A percentile compares a stretch with the other conserved stretches of the same genome.
These are phyloP conservation scores for Mycena epipterygia DNA, from an alignment of 768 basidiomycete genomes.

Conservation along the genomic window DNA sequence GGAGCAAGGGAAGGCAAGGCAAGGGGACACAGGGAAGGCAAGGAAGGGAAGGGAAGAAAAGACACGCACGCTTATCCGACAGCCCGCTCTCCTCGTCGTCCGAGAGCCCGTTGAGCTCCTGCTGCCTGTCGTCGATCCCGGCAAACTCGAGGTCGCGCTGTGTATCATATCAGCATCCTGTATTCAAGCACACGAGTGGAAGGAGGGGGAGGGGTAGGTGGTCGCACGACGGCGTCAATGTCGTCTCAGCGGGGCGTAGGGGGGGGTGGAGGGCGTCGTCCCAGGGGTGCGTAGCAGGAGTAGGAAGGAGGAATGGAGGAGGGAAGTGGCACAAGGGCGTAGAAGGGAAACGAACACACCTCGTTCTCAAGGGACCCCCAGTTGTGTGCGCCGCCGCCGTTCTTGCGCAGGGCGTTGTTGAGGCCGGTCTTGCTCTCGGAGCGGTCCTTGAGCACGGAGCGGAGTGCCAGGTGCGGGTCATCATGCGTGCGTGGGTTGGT, in stretches of 20 bases:
- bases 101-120: constrained; percentile 67
- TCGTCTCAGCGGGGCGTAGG: too few relatives aligned
- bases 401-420: constrained; percentile 79
- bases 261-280: too few relatives aligned
- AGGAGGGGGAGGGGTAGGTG: too few relatives aligned
- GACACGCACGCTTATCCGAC: constrained; percentile 28
- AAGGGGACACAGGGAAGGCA: not conserved
- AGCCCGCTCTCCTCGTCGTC: constrained; percentile 40
- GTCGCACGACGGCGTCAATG: too few relatives aligned
- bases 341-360: constrained; percentile 18
- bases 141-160: constrained; percentile 66
- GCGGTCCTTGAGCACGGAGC: constrained; percentile 82
- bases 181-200: too few relatives aligned
- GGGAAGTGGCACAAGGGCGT: not conserved
- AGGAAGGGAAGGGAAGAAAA: not conserved
- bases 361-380: constrained; percentile 86
- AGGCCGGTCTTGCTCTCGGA: constrained; percentile 84
- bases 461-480: constrained; percentile 87
- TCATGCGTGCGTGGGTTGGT: constrained; percentile 48
- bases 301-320: too few relatives aligned
- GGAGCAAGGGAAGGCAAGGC: not conserved
- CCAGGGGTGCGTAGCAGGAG: too few relatives aligned
- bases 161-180: too few relatives aligned
- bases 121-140: constrained; percentile 70
- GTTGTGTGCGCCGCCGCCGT: constrained; percentile 86